phyloP scores from a whole-genome alignment of 805 yeast genomes.

The Kazachstania martiniae region DNA sequence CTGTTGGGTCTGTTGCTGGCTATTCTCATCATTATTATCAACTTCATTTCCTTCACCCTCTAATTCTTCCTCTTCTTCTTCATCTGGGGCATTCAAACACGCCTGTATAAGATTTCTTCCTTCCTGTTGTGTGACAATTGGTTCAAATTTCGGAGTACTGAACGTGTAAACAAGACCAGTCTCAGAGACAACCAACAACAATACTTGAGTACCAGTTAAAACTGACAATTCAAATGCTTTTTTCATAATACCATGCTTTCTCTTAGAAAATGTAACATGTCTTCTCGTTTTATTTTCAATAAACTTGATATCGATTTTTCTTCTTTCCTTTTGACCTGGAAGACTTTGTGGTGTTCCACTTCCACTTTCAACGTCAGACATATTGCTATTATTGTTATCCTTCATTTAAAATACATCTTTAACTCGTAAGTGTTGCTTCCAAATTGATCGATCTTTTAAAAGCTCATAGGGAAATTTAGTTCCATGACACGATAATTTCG shows the following conservation, averaged over 20 bases:
- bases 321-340: too few species aligned
- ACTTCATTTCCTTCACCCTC: constrained; percentile 20
- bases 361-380: too few species aligned
- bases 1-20: constrained; percentile 1
- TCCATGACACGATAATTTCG: too few species aligned
- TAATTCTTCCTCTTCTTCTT: constrained; percentile 51
- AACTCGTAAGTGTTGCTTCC: too few species aligned
- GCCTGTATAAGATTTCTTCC: constrained; percentile 96
- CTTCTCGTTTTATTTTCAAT: constrained; percentile 93
- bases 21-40: background rate
- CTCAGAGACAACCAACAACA: constrained; percentile 82
- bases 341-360: too few species aligned
- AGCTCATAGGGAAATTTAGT: too few species aligned
- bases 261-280: constrained; percentile 93
- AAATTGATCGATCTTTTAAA: too few species aligned
- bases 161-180: constrained; percentile 96
- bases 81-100: constrained; percentile 95
- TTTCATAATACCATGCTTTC: constrained; percentile 97
- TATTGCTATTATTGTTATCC: too few species aligned
- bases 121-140: constrained; percentile 92
- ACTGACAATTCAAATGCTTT: constrained; percentile 94
- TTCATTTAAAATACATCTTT: too few species aligned
- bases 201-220: constrained; percentile 91
- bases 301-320: constrained; percentile 48
- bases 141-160: constrained; percentile 98